Conservation (phyloP, 1,139 yeast species). For the Suhomyces bribrorum region DNA sequence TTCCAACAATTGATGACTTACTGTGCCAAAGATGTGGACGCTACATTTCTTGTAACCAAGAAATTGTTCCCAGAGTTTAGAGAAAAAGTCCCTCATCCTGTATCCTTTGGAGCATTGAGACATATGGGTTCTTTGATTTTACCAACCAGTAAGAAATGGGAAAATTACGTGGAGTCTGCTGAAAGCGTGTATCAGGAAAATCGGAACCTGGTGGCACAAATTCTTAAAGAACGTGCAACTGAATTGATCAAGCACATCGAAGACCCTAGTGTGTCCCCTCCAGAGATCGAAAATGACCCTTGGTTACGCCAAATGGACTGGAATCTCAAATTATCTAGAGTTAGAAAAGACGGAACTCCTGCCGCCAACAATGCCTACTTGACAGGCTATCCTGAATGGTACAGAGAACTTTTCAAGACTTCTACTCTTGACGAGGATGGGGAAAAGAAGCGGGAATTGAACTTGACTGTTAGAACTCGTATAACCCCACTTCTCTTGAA, state of each 20-base stretch:
- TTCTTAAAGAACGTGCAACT: conserved; percentile 60
- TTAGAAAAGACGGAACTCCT: conserved; percentile 74
- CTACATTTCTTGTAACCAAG: conserved; percentile 70
- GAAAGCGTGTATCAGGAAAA: conserved; percentile 67
- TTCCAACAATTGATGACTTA: conserved; percentile 68
- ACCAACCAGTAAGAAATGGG: conserved; percentile 80
- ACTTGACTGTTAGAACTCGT: conserved; percentile 70
- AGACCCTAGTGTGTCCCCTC: conserved; percentile 25
- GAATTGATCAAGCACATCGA: conserved; percentile 48
- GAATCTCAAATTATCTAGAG: conserved; percentile 61
- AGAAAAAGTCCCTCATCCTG: conserved; percentile 84
- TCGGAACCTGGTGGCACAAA: conserved; percentile 55
- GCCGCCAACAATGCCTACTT: conserved; percentile 73
- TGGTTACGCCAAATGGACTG: conserved; percentile 93
- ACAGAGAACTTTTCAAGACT: conserved; percentile 64
- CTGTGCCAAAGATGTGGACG: conserved; percentile 82
- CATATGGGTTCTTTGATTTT: conserved; percentile 75
- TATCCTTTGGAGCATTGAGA: conserved; percentile 84
- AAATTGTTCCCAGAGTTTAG: conserved; percentile 71
- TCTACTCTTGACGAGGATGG: conserved; percentile 33
- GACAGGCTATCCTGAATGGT: conserved; percentile 97
- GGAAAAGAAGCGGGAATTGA: conserved; percentile 39
- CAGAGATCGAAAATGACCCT: conserved; percentile 58
- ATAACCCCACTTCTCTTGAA: conserved; percentile 74
- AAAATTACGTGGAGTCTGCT: conserved; percentile 63